A percentile compares a stretch with the other conserved stretches of the same genome.
phyloP scores from a whole-genome alignment of 805 yeast species.

The Nematodospora valgi region DNA sequence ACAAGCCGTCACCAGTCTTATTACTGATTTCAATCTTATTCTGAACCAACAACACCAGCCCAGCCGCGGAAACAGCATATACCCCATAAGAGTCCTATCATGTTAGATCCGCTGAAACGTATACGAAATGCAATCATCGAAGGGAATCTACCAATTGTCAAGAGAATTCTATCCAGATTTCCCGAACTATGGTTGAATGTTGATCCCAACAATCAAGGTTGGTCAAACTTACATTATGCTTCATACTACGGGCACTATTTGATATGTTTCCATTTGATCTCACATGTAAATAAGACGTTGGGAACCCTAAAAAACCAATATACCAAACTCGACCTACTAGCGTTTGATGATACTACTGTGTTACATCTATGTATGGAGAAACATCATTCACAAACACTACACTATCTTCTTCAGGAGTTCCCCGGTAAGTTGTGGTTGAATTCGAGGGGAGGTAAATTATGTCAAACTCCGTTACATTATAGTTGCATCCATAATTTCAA shows the following conservation, averaged over 20 bases:
- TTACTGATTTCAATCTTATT: no score
- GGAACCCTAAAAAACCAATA: slow-evolving; percentile 12
- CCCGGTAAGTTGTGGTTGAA: slow-evolving; percentile 37
- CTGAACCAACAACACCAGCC: no score
- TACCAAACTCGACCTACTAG: slow-evolving; percentile 27
- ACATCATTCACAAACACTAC: slow-evolving; percentile 39
- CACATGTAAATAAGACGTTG: slow-evolving; percentile 23
- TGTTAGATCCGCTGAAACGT: slow-evolving; percentile 36
- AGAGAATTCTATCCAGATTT: slow-evolving; percentile 33
- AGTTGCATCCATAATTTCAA: slow-evolving; percentile 32
- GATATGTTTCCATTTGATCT: slow-evolving; percentile 38
- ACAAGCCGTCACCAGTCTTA: no score
- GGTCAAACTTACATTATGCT: slow-evolving; percentile 43
- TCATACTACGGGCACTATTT: slow-evolving; percentile 39
- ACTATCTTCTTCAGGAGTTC: slow-evolving; percentile 41
- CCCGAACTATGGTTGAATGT: slow-evolving; percentile 44
- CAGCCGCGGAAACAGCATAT: no score
- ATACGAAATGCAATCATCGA: slow-evolving; percentile 36
- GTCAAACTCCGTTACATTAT: slow-evolving; percentile 37
- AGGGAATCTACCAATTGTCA: slow-evolving; percentile 38
- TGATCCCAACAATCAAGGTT: slow-evolving; percentile 32
- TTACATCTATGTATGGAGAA: slow-evolving; percentile 32
- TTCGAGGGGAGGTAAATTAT: slow-evolving; percentile 26
- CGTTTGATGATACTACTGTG: slow-evolving; percentile 35
- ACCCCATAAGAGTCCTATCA: slow-evolving; percentile 11